Evolutionary conservation across 257 asterid species (phyloP).

Genomic region (Thymus mandschuricus): DNA sequence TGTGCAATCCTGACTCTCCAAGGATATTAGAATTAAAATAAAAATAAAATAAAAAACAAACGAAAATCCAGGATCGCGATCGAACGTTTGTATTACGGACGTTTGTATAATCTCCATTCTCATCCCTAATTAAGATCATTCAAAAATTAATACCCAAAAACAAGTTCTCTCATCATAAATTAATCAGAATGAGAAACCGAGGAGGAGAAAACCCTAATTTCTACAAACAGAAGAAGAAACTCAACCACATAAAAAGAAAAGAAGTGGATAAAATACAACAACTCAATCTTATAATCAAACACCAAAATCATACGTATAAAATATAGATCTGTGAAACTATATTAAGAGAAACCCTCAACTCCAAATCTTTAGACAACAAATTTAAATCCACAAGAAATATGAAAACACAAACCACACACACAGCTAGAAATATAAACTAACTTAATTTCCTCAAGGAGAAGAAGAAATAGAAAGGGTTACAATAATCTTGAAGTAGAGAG

Average conservation of each 20-base stretch:
- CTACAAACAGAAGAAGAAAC: neutral
- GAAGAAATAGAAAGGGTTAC: neutral
- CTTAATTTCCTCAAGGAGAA: neutral
- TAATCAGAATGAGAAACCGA: neutral
- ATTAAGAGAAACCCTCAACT: too few species aligned
- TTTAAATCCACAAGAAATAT: neutral
- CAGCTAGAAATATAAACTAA: neutral
- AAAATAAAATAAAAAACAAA: too few species aligned
- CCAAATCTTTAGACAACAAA: too few species aligned
- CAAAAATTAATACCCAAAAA: too few species aligned
- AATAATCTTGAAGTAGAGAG: constrained; percentile 31
- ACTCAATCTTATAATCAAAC: constrained; percentile 16
- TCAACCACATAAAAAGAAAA: neutral
- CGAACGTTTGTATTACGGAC: too few species aligned
- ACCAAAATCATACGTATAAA: neutral
- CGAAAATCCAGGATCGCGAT: too few species aligned
- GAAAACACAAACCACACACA: neutral
- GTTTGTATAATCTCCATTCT: too few species aligned
- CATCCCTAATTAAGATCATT: too few species aligned
- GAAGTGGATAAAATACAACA: neutral
- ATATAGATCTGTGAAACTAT: too few species aligned
- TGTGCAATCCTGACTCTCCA: too few species aligned
- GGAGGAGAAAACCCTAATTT: constrained; percentile 29
- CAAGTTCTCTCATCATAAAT: too few species aligned
- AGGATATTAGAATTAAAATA: too few species aligned